phyloP scores from a whole-genome alignment of 2,329 filamentous ascomycete species.

The Fusarium pseudoanthophilum region DNA sequence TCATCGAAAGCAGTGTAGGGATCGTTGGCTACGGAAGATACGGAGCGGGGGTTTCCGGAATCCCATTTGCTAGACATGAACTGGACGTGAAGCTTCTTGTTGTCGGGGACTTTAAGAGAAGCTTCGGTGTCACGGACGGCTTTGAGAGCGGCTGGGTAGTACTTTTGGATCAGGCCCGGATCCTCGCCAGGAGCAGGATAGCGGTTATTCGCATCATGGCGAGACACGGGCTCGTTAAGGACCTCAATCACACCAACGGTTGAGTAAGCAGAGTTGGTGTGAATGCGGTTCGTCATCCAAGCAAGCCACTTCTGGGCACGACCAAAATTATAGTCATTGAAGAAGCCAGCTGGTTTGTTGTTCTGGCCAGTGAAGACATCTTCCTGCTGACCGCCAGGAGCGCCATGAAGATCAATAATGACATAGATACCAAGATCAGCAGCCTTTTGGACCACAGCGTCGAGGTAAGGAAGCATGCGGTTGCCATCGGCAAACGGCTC shows the following conservation, averaged over 20 bases:
- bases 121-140: slow-evolving; percentile 19
- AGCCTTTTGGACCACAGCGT: slow-evolving; percentile 26
- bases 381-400: slow-evolving; percentile 32
- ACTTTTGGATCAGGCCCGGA: slow-evolving; percentile 25
- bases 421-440: slow-evolving; percentile 29
- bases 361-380: slow-evolving; percentile 32
- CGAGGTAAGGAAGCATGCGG: slow-evolving; percentile 30
- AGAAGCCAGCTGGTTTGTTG: slow-evolving; percentile 32
- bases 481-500: slow-evolving; percentile 31
- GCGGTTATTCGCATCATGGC: slow-evolving; percentile 11
- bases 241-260: slow-evolving; percentile 26
- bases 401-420: slow-evolving; percentile 34
- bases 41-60: slow-evolving; percentile 15
- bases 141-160: slow-evolving; percentile 23
- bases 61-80: slow-evolving; percentile 39
- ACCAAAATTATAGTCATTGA: slow-evolving; percentile 31
- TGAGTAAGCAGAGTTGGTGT: slow-evolving; percentile 13
- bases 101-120: background rate
- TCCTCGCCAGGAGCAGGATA: slow-evolving; percentile 31
- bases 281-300: slow-evolving; percentile 35
- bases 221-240: slow-evolving; percentile 31
- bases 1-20: slow-evolving; percentile 20
- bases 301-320: slow-evolving; percentile 32
- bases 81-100: slow-evolving; percentile 32
- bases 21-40: slow-evolving; percentile 13